phyloP scores from a whole-genome alignment of 2,329 filamentous ascomycete species.

The Calonectria ilicicola region DNA sequence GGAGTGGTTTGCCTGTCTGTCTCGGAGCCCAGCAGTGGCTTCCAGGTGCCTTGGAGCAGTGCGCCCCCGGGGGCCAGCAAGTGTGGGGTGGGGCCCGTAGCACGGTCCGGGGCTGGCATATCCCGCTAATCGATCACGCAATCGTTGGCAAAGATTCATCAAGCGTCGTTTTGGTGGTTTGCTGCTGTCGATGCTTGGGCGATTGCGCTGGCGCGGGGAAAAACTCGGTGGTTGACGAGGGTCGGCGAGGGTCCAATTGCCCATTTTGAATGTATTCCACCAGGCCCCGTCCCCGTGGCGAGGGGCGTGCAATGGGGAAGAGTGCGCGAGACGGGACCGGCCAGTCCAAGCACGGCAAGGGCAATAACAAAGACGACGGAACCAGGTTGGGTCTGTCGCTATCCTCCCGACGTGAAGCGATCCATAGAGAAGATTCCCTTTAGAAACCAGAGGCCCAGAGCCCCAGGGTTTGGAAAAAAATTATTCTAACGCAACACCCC shows the following conservation, averaged over 20 bases:
- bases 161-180: slow-evolving; percentile 37
- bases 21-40: slow-evolving; percentile 3
- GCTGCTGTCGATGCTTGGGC: slow-evolving; percentile 3
- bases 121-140: slow-evolving; percentile 48
- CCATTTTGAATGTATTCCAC: slow-evolving; percentile 5
- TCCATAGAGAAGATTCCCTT: slow-evolving; percentile 44
- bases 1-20: not conserved
- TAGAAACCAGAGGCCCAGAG: slow-evolving; percentile 36
- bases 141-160: slow-evolving; percentile 45
- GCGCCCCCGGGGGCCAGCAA: not conserved
- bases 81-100: slow-evolving; percentile 36
- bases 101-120: slow-evolving; percentile 43
- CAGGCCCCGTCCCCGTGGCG: slow-evolving; percentile 10
- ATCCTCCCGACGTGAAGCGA: slow-evolving; percentile 31
- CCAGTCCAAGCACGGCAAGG: slow-evolving; percentile 21
- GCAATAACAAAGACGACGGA: not conserved
- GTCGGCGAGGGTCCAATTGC: slow-evolving; percentile 12
- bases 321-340: slow-evolving; percentile 25
- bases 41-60: not conserved
- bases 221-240: slow-evolving; percentile 37
- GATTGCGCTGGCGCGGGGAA: slow-evolving; percentile 41
- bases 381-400: slow-evolving; percentile 6
- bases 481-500: slow-evolving; percentile 32
- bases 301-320: not conserved
- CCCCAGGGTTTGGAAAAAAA: slow-evolving; percentile 25